Evolutionary conservation across 2,329 filamentous ascomycete species (phyloP).

Genomic region (Sarocladiaceae sp.): DNA sequence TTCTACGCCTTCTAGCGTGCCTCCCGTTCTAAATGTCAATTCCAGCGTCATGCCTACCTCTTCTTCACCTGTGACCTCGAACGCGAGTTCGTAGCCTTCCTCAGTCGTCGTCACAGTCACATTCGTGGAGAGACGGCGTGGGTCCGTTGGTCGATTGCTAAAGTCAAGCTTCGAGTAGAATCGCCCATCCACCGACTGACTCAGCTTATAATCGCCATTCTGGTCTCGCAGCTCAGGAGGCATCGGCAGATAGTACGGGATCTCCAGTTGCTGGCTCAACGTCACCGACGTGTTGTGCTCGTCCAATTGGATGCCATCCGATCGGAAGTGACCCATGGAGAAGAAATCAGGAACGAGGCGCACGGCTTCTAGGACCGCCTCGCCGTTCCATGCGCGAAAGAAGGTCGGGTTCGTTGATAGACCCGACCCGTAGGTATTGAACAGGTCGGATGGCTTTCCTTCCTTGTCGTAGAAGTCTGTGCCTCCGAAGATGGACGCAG

Average conservation of each 20-base stretch:
- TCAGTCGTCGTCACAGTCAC: slow-evolving; percentile 12
- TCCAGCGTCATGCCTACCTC: slow-evolving; percentile 16
- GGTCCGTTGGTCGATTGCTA: slow-evolving; percentile 14
- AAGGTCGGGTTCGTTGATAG: slow-evolving; percentile 16
- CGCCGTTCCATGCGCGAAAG: slow-evolving; percentile 16
- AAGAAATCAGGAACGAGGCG: slow-evolving; percentile 16
- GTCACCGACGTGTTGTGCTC: slow-evolving; percentile 6
- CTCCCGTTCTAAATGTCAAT: slow-evolving; percentile 14
- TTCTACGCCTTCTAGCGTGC: slow-evolving; percentile 11
- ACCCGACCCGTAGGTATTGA: slow-evolving; percentile 15
- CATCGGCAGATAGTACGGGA: slow-evolving; percentile 16
- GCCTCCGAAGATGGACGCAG: slow-evolving; percentile 13
- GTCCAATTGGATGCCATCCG: slow-evolving; percentile 11
- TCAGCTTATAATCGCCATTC: slow-evolving; percentile 13
- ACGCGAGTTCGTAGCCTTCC: slow-evolving; percentile 13
- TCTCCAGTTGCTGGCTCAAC: slow-evolving; percentile 14
- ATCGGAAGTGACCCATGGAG: slow-evolving; percentile 17
- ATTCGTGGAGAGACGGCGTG: slow-evolving; percentile 14
- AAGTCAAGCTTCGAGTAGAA: slow-evolving; percentile 17
- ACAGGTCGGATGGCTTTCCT: slow-evolving; percentile 13
- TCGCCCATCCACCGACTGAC: slow-evolving; percentile 13
- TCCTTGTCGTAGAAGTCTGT: slow-evolving; percentile 15
- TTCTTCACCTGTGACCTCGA: slow-evolving; percentile 15
- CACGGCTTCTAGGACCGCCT: slow-evolving; percentile 13
- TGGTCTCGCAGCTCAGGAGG: slow-evolving; percentile 12